phyloP scores from a whole-genome alignment of 2,329 filamentous ascomycete genomes.

The Stagonosporopsis chrysanthemi region DNA sequence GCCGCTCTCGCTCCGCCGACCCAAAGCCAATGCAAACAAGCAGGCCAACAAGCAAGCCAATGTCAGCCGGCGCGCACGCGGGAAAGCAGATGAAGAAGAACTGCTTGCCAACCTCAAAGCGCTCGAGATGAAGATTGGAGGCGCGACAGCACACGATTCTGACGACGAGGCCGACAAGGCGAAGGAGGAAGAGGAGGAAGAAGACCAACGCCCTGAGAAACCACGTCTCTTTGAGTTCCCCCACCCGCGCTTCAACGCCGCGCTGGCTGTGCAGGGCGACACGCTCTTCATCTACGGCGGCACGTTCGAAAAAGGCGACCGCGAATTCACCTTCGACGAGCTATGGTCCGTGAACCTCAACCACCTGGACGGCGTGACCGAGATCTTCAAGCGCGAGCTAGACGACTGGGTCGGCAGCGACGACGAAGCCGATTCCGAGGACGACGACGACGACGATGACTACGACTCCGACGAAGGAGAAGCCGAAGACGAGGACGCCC shows the following conservation, averaged over 20 bases:
- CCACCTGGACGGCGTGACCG: conserved; percentile 91
- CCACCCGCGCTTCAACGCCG: conserved; percentile 88
- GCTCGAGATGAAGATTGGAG: conserved; percentile 75
- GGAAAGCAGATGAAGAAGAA: conserved; percentile 91
- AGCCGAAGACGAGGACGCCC: conserved; percentile 41
- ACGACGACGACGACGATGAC: conserved; percentile 46
- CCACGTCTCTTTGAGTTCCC: conserved; percentile 80
- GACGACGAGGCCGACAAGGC: conserved; percentile 38
- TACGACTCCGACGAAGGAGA: conserved; percentile 42
- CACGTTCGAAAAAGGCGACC: conserved; percentile 92
- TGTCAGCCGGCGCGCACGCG: conserved; percentile 66
- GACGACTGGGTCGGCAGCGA: conserved; percentile 77
- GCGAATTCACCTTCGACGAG: conserved; percentile 95
- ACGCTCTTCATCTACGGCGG: conserved; percentile 93
- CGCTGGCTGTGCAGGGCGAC: conserved; percentile 89
- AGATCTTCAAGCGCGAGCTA: conserved; percentile 85
- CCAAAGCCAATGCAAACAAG: conserved; percentile 72
- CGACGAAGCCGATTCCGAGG: conserved; percentile 53
- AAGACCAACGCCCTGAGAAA: conserved; percentile 62
- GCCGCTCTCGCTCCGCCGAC: conserved; percentile 77
- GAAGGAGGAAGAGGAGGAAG: conserved; percentile 52
- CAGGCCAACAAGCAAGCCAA: conserved; percentile 53
- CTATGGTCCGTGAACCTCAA: conserved; percentile 92
- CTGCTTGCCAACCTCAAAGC: conserved; percentile 85
- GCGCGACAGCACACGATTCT: conserved; percentile 56